Evolutionary conservation across 345 rosid species (phyloP).

Genomic region (Microthlaspi erraticum): DNA sequence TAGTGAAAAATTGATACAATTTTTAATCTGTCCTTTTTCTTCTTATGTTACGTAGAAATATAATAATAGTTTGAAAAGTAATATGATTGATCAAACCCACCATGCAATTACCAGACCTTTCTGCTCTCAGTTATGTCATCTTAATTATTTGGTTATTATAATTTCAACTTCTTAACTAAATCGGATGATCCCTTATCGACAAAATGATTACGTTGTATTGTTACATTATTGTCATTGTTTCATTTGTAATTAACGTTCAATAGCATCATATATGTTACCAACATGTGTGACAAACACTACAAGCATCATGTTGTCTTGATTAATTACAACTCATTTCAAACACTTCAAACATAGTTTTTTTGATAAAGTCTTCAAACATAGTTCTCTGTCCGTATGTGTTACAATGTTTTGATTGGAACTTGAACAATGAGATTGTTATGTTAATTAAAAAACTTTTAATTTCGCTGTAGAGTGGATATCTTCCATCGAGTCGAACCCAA

Average conservation of each 20-base stretch:
- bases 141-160: constrained; percentile 19
- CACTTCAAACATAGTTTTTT: no score
- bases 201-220: constrained; percentile 4
- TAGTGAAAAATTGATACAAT: constrained; percentile 10
- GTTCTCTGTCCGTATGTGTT: constrained; percentile 5
- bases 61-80: constrained; percentile 17
- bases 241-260: not conserved
- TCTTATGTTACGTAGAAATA: constrained; percentile 17
- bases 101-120: constrained; percentile 11
- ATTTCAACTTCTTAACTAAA: constrained; percentile 11
- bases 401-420: not conserved
- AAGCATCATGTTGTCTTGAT: no score
- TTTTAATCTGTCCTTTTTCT: constrained; percentile 17
- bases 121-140: constrained; percentile 15
- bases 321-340: not conserved
- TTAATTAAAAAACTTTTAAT: not conserved
- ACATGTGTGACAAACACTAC: no score
- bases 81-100: constrained; percentile 27
- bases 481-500: not conserved
- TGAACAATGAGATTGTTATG: constrained; percentile 12
- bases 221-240: constrained; percentile 11
- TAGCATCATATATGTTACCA: not conserved
- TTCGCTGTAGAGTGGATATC: not conserved
- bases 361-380: not conserved
- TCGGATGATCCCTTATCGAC: constrained; percentile 2